Evolutionary conservation across 1,139 yeast genomes (phyloP).

Genomic region (Taiozyma sp.): DNA sequence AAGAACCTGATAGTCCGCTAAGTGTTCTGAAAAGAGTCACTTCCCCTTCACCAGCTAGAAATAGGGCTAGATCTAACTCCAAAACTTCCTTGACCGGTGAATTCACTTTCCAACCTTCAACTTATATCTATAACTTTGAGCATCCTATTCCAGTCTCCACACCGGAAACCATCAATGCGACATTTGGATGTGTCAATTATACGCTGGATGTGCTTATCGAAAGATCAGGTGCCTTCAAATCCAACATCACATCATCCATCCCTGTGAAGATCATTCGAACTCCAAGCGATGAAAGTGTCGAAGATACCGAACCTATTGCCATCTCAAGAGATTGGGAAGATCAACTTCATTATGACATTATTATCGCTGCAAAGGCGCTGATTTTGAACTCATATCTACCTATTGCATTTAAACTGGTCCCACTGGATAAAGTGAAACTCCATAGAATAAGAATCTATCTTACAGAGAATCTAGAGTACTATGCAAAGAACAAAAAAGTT

Average conservation of each 20-base stretch:
- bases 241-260: conserved; percentile 58
- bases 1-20: conserved; percentile 9
- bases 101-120: conserved; percentile 67
- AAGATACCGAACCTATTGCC: conserved; percentile 90
- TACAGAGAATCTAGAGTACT: conserved; percentile 88
- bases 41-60: conserved; percentile 20
- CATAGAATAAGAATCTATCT: conserved; percentile 82
- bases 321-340: conserved; percentile 93
- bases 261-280: conserved; percentile 69
- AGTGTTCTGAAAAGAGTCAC: conserved; percentile 20
- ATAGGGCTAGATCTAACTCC: conserved; percentile 15
- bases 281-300: conserved; percentile 72
- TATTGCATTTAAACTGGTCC: conserved; percentile 75
- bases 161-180: conserved; percentile 75
- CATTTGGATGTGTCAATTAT: conserved; percentile 78
- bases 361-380: conserved; percentile 82
- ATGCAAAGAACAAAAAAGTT: conserved; percentile 76
- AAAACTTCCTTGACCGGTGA: conserved; percentile 16
- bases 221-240: conserved; percentile 80
- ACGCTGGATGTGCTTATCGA: conserved; percentile 61
- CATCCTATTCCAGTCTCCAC: conserved; percentile 76
- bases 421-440: conserved; percentile 79
- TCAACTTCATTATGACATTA: conserved; percentile 81
- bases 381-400: conserved; percentile 82
- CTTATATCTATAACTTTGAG: conserved; percentile 87